phyloP scores from a whole-genome alignment of 73 alveolate species.

The Paramecium sexaurelia region DNA sequence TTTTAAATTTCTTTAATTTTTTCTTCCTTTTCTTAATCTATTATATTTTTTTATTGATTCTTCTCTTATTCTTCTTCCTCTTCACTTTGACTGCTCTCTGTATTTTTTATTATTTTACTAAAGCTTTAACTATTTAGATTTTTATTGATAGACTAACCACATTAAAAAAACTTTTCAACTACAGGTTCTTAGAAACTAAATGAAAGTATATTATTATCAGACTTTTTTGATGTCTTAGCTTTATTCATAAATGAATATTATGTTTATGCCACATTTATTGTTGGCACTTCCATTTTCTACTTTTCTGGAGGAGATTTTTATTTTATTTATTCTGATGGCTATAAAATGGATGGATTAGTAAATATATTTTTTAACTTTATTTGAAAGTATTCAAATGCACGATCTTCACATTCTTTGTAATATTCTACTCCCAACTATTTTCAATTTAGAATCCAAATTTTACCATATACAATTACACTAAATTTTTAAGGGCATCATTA shows the following conservation, averaged over 20 bases:
- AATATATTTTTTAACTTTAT: neutral
- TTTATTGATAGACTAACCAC: neutral
- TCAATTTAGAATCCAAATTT: neutral
- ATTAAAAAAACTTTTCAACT: constrained; percentile 2
- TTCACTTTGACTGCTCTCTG: neutral
- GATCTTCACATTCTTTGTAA: neutral
- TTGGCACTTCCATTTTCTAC: neutral
- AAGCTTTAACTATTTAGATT: neutral
- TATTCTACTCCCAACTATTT: constrained; percentile 25
- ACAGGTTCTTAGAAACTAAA: constrained; percentile 22
- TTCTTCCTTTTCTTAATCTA: constrained; percentile 2
- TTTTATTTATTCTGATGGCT: neutral
- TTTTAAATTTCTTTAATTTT: neutral
- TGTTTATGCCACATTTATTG: neutral
- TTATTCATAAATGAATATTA: neutral
- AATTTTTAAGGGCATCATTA: constrained; percentile 7
- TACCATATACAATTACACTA: constrained; percentile 49
- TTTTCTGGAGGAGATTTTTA: neutral
- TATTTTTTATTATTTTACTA: neutral
- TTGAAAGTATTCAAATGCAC: constrained; percentile 15
- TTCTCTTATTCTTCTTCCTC: neutral
- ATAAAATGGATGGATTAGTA: neutral
- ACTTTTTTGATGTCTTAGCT: neutral
- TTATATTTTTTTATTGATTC: neutral
- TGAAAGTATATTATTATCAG: neutral